phyloP scores from a whole-genome alignment of 140 eudicot genomes.

The Bidens hawaiensis region DNA sequence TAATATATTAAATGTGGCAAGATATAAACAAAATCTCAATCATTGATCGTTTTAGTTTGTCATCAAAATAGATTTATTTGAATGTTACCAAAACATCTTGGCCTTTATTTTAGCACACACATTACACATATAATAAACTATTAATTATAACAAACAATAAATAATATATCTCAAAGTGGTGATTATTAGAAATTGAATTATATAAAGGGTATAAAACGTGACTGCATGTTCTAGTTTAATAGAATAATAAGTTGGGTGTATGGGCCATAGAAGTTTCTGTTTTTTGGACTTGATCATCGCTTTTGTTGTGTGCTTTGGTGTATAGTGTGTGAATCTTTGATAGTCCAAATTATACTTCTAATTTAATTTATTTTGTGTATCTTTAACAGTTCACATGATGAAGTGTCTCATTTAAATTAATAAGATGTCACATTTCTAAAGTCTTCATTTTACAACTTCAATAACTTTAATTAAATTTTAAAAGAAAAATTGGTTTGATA shows the following conservation, averaged over 20 bases:
- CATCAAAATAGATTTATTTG: neutral
- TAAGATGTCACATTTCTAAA: neutral
- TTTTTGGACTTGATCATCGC: constrained; percentile 5
- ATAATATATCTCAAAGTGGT: neutral
- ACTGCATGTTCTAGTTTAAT: constrained; percentile 24
- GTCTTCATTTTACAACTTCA: neutral
- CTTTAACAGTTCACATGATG: neutral
- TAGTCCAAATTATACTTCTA: neutral
- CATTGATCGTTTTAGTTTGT: neutral
- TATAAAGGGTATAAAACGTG: constrained; percentile 10
- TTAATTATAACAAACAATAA: neutral
- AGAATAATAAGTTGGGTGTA: constrained; percentile 12
- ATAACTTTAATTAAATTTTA: neutral
- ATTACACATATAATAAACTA: neutral
- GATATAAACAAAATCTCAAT: neutral
- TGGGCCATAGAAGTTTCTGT: constrained; percentile 29
- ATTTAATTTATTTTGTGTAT: constrained; percentile 3
- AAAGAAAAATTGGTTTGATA: too few species aligned
- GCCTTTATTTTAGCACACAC: neutral
- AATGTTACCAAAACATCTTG: neutral
- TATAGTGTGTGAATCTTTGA: neutral
- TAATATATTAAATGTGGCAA: neutral
- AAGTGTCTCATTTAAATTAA: neutral
- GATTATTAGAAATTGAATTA: neutral
- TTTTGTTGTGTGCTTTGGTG: constrained; percentile 3